Percentiles rank a stretch among this genome's conserved stretches.
Conservation (phyloP, 2,329 filamentous ascomycete genomes). For the Epichloe baconii region DNA sequence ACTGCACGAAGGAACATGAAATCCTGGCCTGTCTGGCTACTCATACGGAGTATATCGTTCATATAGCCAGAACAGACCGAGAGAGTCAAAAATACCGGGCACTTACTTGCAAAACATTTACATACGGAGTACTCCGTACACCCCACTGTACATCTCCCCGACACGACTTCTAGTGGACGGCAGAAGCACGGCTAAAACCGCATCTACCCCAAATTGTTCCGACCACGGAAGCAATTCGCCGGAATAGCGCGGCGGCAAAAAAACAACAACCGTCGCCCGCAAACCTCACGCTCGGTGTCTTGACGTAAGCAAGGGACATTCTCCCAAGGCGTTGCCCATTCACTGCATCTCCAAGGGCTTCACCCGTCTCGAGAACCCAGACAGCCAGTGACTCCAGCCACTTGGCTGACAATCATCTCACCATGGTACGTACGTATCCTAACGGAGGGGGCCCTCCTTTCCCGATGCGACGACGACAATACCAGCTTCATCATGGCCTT, state of each 20-base stretch:
- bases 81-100: no score
- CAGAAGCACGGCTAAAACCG: slow-evolving; percentile 14
- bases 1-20: no score
- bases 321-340: slow-evolving; percentile 2
- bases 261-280: slow-evolving; percentile 9
- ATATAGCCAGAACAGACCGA: no score
- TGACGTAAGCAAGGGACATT: slow-evolving; percentile 15
- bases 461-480: background rate
- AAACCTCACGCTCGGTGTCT: slow-evolving; percentile 11
- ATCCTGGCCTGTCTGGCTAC: no score
- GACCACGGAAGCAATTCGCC: slow-evolving; percentile 17
- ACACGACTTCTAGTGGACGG: slow-evolving; percentile 8
- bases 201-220: slow-evolving; percentile 11
- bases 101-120: no score
- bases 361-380: background rate
- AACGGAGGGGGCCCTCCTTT: background rate
- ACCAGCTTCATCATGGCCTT: background rate
- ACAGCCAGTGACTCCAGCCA: background rate
- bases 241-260: slow-evolving; percentile 13
- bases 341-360: background rate
- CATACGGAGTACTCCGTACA: no score
- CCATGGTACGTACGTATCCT: slow-evolving; percentile 15
- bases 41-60: no score
- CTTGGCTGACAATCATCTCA: slow-evolving; percentile 7
- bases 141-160: no score